Evolutionary conservation across 768 basidiomycete species (phyloP), one percentile per base, ranked within the genome.

Genomic region (Cystobasidium tubakii): DNA sequence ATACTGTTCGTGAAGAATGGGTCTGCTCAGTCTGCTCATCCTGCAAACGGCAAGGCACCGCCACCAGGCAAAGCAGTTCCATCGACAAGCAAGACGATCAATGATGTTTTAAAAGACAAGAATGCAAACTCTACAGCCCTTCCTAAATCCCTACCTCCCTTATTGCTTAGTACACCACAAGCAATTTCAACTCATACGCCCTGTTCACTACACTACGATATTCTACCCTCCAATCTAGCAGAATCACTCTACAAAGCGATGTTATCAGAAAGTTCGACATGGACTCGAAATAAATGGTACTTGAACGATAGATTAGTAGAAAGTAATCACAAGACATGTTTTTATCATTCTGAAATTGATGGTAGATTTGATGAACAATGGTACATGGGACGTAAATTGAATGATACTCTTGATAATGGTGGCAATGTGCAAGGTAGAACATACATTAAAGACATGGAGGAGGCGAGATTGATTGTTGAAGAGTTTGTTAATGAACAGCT

Each of bases 301-400:
- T 33, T 79, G 25, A 69, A 74, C 21, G 76, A 77, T 44, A 66
- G 76, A 7, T 63, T 75, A 27, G 79, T 79, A 29, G 73, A 74
- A 33, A 57, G 44, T 1, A 73, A 75, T 13, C 79, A 79, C 50
- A 77, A 75, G 0, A 77, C 77, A 0, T 50, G 63, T 15, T 79
- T 78, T 65, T 79, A 78, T 62, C 50, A 44, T 12, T 62, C 71
- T 7, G 70, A 34, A 13, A 43, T 33, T 34, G 75, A 31, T 25
- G 27, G 23, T 53, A 50, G 66, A 36, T 73, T 21, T 12, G 23
- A 1, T 62, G 42, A 33, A 4, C 64, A 77, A 42, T 79, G 79
- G 79, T 79, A 77, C 69, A 76, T 77, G 66, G 77, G 78, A 39
- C 67, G 63, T 27, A 69, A 62, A 17, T 27, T 23, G 29, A 29